Percentiles rank a stretch among this genome's conserved stretches.
Conservation (phyloP, 306 rosid species). For the Gastrolobium villosum region DNA sequence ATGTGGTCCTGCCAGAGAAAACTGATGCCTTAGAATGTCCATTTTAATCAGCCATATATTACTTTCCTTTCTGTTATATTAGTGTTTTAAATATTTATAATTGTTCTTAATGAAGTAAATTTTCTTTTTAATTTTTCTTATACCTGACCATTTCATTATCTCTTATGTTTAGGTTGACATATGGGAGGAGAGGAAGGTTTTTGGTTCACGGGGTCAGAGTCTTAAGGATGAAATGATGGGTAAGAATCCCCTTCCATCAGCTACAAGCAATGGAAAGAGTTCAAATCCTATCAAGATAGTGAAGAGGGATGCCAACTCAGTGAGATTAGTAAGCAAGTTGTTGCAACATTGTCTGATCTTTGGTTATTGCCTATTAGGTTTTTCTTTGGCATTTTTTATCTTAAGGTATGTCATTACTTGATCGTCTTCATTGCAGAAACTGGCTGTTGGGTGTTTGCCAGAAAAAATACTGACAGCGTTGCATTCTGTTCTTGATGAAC, state of each 20-base stretch:
- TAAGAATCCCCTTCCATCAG: constrained; percentile 59
- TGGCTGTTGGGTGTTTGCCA: constrained; percentile 78
- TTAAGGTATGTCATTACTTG: constrained; percentile 34
- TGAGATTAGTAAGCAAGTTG: constrained; percentile 72
- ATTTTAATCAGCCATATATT: no score
- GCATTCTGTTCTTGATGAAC: constrained; percentile 78
- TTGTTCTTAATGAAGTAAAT: no score
- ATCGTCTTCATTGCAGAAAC: constrained; percentile 63
- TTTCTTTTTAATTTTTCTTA: background rate
- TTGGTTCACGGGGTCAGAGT: constrained; percentile 84
- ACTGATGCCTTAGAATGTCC: no score
- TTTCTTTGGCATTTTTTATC: constrained; percentile 12
- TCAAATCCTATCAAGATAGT: constrained; percentile 80
- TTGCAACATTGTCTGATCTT: constrained; percentile 23
- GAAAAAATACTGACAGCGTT: constrained; percentile 78
- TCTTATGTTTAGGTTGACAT: constrained; percentile 69
- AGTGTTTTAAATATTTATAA: no score
- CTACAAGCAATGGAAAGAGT: constrained; percentile 69
- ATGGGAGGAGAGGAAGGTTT: constrained; percentile 90
- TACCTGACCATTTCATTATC: constrained; percentile 13
- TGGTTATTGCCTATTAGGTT: constrained; percentile 7
- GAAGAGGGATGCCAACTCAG: constrained; percentile 83
- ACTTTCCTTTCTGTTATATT: no score
- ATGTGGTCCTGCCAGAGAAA: no score
- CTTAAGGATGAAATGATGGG: constrained; percentile 83